Base-by-base conservation (phyloP, 306 rosid genomes). In the Acacia confusa region DNA sequence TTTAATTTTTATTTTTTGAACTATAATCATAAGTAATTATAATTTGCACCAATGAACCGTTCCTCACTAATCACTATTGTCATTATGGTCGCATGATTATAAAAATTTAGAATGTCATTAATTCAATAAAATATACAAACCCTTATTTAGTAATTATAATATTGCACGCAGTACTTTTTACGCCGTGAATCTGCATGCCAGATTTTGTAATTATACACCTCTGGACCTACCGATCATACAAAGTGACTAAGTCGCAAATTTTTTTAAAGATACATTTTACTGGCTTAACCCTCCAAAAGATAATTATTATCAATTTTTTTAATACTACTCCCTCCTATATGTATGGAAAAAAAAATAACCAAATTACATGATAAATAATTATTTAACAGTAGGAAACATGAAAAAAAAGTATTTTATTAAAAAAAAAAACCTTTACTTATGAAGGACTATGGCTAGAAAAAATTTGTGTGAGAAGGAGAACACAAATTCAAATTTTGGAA, bases 401-500 rank as follows among this genome's bases (percentile, higher is more conserved):
- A 5, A 36, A 36, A 36, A 36, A 4, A 36, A n/a, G n/a, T 6
- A 36, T 36, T 36, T 36, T 0, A 36, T 36, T 36, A 36, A 36
- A 36, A 36, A 36, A 36, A 0, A 36, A 36, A 36, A 36, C 1
- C 40, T 36, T 36, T 36, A 36, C 40, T 36, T 36, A 36, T 36
- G 40, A 36, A 36, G 8, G 40, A 0, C 8, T 6, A 36, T 6
- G 40, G 6, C 40, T 36, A 36, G 8, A 36, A 36, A 36, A 36
- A 5, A 36, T 36, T 1, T 36, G 8, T 36, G 0, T 36, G 7
- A 6, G 6, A 0, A 36, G 8, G 8, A 36, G 8, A 36, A 36
- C 0, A 36, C 5, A 34, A 0, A 1, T 36, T 36, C 0, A 1
- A 36, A 36, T 36, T 0, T 0, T 0, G 1, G 0, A 0, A 6